Conservation (phyloP, 805 yeast genomes). For the Pichia cephalocereana region DNA sequence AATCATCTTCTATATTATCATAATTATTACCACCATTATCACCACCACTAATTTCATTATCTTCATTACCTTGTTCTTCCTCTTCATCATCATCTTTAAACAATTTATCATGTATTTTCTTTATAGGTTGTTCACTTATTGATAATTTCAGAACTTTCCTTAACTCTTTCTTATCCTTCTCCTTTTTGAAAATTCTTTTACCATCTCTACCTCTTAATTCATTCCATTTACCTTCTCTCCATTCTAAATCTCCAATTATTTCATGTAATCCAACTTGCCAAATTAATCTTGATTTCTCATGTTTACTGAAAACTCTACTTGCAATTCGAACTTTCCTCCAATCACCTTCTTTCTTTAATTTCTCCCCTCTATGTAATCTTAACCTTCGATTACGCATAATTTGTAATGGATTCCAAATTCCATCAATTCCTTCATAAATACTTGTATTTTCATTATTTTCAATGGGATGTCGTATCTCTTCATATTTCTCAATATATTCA, state of each 20-base stretch:
- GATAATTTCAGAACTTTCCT: background rate
- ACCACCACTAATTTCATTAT: too few species aligned
- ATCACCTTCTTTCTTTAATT: slow-evolving; percentile 28
- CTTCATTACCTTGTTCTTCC: slow-evolving; percentile 10
- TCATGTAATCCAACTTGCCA: slow-evolving; percentile 66
- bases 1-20: too few species aligned
- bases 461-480: slow-evolving; percentile 22
- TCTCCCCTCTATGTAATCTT: slow-evolving; percentile 41
- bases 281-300: slow-evolving; percentile 34
- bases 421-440: slow-evolving; percentile 45
- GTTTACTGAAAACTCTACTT: slow-evolving; percentile 50
- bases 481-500: slow-evolving; percentile 34
- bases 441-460: background rate
- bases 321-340: slow-evolving; percentile 41
- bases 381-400: slow-evolving; percentile 64
- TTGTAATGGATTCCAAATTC: slow-evolving; percentile 74
- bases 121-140: background rate
- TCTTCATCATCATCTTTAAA: slow-evolving; percentile 3
- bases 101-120: slow-evolving; percentile 3
- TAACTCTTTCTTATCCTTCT: background rate
- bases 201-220: slow-evolving; percentile 39
- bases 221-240: slow-evolving; percentile 50
- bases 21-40: too few species aligned
- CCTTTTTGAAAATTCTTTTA: slow-evolving; percentile 36
- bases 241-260: slow-evolving; percentile 42